Conservation (phyloP, 495 filamentous ascomycete species). For the Podospora pseudocomata region DNA sequence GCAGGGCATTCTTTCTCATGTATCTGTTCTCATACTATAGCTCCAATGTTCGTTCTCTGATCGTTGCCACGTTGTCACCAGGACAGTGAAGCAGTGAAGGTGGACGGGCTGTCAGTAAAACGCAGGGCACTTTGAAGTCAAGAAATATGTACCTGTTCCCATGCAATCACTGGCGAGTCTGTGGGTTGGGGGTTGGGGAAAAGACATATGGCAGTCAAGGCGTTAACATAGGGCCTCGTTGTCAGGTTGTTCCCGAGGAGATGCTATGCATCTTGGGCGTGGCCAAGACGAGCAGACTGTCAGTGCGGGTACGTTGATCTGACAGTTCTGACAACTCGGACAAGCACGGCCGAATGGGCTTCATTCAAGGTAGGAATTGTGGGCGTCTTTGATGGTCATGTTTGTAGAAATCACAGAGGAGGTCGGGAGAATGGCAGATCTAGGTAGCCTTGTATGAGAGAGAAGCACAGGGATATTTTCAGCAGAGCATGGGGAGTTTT, state of each 20-base stretch:
- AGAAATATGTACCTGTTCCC: neutral
- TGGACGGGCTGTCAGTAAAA: neutral
- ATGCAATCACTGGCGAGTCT: neutral
- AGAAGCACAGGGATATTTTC: no score
- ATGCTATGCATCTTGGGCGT: neutral
- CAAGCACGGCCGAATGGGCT: neutral
- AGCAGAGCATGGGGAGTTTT: no score
- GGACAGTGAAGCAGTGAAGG: no score
- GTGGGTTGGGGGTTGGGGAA: no score
- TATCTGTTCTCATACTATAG: no score
- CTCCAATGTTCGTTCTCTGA: no score
- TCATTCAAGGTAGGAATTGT: neutral
- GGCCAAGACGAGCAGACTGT: neutral
- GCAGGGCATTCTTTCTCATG: no score
- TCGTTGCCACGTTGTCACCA: no score
- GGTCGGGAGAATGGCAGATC: no score
- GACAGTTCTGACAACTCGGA: neutral
- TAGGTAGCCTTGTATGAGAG: no score
- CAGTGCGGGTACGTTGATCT: neutral
- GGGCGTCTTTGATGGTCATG: neutral
- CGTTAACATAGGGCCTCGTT: neutral
- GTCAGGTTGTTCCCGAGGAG: neutral
- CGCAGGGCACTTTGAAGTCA: neutral
- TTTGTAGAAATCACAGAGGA: no score
- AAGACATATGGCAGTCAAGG: neutral